Percentiles rank a stretch among this genome's conserved stretches.
Evolutionary conservation across 139 green algal species (phyloP).

Genomic region (Chloropicon primus): DNA sequence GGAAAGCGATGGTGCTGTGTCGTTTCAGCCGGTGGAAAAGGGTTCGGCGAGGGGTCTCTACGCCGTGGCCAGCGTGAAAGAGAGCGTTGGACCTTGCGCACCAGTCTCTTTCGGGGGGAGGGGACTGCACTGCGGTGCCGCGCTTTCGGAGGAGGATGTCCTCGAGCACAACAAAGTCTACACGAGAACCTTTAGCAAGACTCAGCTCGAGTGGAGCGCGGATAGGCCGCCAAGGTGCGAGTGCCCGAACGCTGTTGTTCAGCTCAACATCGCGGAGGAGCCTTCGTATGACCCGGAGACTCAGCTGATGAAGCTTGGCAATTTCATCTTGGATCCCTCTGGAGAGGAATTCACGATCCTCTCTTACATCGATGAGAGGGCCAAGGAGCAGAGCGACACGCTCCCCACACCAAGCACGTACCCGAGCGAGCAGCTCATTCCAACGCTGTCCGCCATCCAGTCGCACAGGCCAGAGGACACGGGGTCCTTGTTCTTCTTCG

Average conservation of each 20-base stretch:
- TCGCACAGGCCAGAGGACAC: constrained; percentile 1
- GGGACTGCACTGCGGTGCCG: neutral
- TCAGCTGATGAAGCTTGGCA: constrained; percentile 2
- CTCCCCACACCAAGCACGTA: neutral
- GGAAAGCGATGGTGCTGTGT: neutral
- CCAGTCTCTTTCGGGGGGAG: neutral
- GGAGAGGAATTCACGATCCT: constrained; percentile 4
- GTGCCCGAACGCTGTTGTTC: neutral
- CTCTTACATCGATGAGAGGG: constrained; percentile 1
- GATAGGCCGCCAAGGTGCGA: neutral
- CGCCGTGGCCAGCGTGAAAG: constrained; percentile 4
- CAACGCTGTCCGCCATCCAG: neutral
- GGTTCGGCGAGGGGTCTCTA: neutral
- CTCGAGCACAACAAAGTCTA: neutral
- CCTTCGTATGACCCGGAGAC: neutral
- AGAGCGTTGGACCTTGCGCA: neutral
- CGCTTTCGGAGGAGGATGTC: neutral
- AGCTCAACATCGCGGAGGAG: neutral
- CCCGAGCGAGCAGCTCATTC: neutral
- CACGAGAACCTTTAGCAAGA: neutral
- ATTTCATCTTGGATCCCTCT: neutral
- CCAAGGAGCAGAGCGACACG: neutral
- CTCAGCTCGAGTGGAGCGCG: constrained; percentile 2
- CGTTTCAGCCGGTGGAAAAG: constrained; percentile 1
- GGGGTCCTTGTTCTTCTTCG: neutral